These are phyloP conservation scores for Wickerhamiella allomyrinae DNA, from an alignment of 805 yeast species.

Conservation along the genomic window DNA sequence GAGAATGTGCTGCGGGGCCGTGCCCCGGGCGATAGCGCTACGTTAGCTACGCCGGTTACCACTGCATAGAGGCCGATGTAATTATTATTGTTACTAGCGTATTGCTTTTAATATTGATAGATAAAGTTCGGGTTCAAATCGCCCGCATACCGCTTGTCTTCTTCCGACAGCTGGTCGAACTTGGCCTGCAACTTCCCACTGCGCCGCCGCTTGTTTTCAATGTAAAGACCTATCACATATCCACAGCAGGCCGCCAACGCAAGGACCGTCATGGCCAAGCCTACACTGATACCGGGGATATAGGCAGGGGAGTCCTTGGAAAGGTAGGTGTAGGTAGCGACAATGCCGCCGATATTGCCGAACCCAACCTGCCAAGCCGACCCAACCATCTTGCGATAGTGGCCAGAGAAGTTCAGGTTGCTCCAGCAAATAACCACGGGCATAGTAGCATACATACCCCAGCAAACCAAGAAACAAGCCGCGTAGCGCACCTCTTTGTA, in stretches of 20 bases:
- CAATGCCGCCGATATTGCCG: constrained; percentile 62
- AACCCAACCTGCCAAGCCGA: constrained; percentile 54
- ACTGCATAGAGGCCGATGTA: neutral
- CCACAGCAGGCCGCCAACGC: constrained; percentile 13
- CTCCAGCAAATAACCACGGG: constrained; percentile 57
- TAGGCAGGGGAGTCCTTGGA: constrained; percentile 43
- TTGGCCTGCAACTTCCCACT: constrained; percentile 16
- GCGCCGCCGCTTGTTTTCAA: constrained; percentile 20
- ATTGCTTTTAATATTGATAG: constrained; percentile 19
- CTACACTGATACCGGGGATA: constrained; percentile 38
- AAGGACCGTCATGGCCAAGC: constrained; percentile 30
- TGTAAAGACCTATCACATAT: constrained; percentile 25
- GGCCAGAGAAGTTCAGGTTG: constrained; percentile 48
- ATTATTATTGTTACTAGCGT: neutral
- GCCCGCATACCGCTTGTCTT: constrained; percentile 19
- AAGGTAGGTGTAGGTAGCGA: constrained; percentile 44
- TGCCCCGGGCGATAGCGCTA: constrained; percentile 9
- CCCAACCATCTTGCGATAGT: constrained; percentile 42
- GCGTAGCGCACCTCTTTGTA: constrained; percentile 39
- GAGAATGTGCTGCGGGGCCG: constrained; percentile 57
- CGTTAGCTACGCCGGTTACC: neutral
- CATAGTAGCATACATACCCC: constrained; percentile 51
- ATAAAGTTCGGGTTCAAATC: constrained; percentile 23
- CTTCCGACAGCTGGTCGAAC: constrained; percentile 16
- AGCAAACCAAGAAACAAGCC: constrained; percentile 46